These are phyloP conservation scores for Potentilla sterilis DNA, from an alignment of 306 rosid species.

Conservation along the genomic window DNA sequence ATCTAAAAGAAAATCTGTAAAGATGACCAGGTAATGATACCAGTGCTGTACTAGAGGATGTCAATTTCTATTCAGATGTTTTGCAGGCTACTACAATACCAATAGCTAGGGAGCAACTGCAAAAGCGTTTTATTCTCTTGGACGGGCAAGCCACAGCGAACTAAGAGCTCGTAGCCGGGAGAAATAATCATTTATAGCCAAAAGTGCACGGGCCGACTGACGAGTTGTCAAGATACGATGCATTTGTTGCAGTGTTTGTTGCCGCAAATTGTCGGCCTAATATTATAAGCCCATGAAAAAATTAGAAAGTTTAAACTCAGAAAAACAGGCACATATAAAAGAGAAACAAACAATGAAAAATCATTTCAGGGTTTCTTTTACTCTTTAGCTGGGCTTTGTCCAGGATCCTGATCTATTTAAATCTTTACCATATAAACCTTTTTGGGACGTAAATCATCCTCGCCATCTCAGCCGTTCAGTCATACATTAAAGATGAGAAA, in stretches of 20 bases:
- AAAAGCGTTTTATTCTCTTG: constrained; percentile 54
- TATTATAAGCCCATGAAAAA: constrained; percentile 10
- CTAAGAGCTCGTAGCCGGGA: constrained; percentile 91
- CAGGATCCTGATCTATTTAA: neutral
- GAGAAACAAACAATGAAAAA: neutral
- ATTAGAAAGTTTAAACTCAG: neutral
- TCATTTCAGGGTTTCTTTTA: neutral
- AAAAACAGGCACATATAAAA: neutral
- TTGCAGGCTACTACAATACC: constrained; percentile 19
- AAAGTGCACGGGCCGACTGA: constrained; percentile 95
- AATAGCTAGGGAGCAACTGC: constrained; percentile 9
- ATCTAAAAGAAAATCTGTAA: neutral
- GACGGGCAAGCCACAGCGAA: constrained; percentile 97
- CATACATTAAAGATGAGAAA: neutral
- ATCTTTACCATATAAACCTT: neutral
- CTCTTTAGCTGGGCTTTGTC: neutral
- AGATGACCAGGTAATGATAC: constrained; percentile 8
- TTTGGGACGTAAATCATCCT: neutral
- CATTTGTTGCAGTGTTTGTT: constrained; percentile 96
- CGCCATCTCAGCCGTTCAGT: neutral
- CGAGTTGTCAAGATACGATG: constrained; percentile 90
- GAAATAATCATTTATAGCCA: constrained; percentile 85
- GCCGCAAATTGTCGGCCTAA: constrained; percentile 96
- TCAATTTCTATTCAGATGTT: constrained; percentile 13
- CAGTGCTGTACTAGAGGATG: constrained; percentile 22